Base-by-base conservation (phyloP, 345 rosid species). In the Rhodamnia argentea region DNA sequence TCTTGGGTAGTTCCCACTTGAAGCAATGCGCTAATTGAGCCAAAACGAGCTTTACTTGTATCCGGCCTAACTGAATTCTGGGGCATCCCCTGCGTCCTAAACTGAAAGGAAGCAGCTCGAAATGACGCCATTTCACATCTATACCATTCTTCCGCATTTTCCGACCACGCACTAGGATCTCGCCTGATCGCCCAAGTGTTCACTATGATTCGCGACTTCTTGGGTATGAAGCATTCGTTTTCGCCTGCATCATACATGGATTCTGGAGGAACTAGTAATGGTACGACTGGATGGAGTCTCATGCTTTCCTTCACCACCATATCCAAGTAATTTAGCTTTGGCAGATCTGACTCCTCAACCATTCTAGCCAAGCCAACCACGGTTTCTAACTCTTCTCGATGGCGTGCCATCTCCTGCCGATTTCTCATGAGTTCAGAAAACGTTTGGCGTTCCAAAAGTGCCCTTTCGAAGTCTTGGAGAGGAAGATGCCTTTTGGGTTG, bases 341-440 rank as follows among this genome's bases (percentile, higher is more conserved):
- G 78, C 6, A 62, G 50, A 29, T 84, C 56, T 1, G 40, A 58
- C 56, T 82, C 92, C 8, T 90, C 87, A 1, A 90, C 92, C 85
- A 88, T 84, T 53, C 86, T 84, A 15, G 85, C 50, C 85, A 64
- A 55, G 24, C 90, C 92, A n/a, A 88, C 84, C 1, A 87, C 85
- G 22, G 14, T 50, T 13, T 87, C 74, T 11, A 90, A n/a, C 86
- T 90, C 90, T 32, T 76, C 16, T 62, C 85, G 88, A 13, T 88
- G 87, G 14, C 83, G 16, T 55, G 27, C 59, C 86, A 85, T 88
- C 4, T 76, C 86, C 18, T 58, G 84, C 1, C 89, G 91, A 57
- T 88, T 83, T 70, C 88, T 88, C 50, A 84, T 5, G 7, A 90
- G 40, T 37, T 90, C 91, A 0, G 88, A 87, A 4, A 88, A 70